Conservation (phyloP, 2,329 filamentous ascomycete genomes). For the Aspergillus pseudotamarii region DNA sequence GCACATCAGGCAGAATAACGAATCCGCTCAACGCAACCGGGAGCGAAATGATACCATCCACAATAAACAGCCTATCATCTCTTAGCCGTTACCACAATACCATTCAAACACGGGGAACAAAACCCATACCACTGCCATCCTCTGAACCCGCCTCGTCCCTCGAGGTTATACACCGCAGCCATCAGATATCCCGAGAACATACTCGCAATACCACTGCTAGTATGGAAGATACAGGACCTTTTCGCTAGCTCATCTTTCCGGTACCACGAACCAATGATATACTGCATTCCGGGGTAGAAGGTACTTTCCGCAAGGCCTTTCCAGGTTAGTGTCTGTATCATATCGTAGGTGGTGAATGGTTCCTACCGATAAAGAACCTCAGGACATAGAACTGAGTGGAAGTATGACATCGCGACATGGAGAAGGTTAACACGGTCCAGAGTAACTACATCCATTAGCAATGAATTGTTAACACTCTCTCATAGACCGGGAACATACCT, state of each 20-base stretch:
- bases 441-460: slow-evolving; percentile 33
- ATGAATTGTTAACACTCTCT: too few species aligned
- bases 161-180: slow-evolving; percentile 55
- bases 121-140: slow-evolving; percentile 55
- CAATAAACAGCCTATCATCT: slow-evolving; percentile 50
- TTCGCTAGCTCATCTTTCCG: slow-evolving; percentile 55
- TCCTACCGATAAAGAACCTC: slow-evolving; percentile 52
- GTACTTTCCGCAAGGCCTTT: slow-evolving; percentile 51
- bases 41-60: slow-evolving; percentile 58
- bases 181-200: slow-evolving; percentile 58
- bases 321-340: neutral
- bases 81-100: neutral
- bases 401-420: slow-evolving; percentile 43
- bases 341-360: neutral
- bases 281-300: slow-evolving; percentile 58
- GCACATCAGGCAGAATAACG: slow-evolving; percentile 53
- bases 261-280: slow-evolving; percentile 57
- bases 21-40: slow-evolving; percentile 56
- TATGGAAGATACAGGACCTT: slow-evolving; percentile 56
- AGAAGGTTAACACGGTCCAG: slow-evolving; percentile 55
- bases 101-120: neutral
- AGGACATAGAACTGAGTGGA: slow-evolving; percentile 51
- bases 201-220: slow-evolving; percentile 46
- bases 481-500: slow-evolving; percentile 31
- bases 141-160: slow-evolving; percentile 49